Percentiles rank a stretch among this genome's conserved stretches.
These are phyloP conservation scores for Dunaliella sp. DNA, from an alignment of 139 green algal genomes.

Conservation along the genomic window DNA sequence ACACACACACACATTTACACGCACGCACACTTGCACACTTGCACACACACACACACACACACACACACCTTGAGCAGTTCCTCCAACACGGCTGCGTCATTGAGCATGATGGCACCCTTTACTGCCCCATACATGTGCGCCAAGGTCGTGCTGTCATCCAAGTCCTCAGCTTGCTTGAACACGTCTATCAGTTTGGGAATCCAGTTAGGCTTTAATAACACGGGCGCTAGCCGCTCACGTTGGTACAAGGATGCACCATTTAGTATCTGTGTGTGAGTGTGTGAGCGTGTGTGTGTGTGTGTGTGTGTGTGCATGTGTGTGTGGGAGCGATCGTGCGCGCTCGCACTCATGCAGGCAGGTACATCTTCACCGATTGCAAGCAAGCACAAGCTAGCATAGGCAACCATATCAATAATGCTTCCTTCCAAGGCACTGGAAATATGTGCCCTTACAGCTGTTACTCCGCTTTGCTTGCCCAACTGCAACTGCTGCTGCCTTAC, in stretches of 20 bases:
- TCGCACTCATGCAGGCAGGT: too few relatives aligned
- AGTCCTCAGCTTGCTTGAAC: slow-evolving; percentile 88
- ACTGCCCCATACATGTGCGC: slow-evolving; percentile 73
- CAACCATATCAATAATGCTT: too few relatives aligned
- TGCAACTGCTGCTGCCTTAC: not conserved
- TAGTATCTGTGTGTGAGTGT: slow-evolving; percentile 51
- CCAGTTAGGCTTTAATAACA: slow-evolving; percentile 65
- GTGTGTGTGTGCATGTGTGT: too few relatives aligned
- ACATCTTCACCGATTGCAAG: too few relatives aligned
- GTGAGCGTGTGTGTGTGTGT: too few relatives aligned
- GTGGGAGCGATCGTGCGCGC: too few relatives aligned
- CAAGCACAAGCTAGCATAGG: too few relatives aligned
- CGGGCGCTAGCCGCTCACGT: slow-evolving; percentile 66
- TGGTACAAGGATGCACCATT: slow-evolving; percentile 63
- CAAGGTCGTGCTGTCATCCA: slow-evolving; percentile 86
- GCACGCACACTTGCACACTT: too few relatives aligned
- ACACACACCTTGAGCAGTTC: slow-evolving; percentile 60
- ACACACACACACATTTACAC: too few relatives aligned
- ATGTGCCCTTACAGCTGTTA: not conserved
- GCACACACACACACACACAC: too few relatives aligned
- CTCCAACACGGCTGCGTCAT: slow-evolving; percentile 88
- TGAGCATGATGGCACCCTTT: slow-evolving; percentile 84
- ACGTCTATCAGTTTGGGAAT: slow-evolving; percentile 79
- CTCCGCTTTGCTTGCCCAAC: not conserved
- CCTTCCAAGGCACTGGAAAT: not conserved